Percentiles rank a stretch among this genome's conserved stretches.
Evolutionary conservation across 805 yeast genomes (phyloP).

Genomic region (Yueomyces sp.): DNA sequence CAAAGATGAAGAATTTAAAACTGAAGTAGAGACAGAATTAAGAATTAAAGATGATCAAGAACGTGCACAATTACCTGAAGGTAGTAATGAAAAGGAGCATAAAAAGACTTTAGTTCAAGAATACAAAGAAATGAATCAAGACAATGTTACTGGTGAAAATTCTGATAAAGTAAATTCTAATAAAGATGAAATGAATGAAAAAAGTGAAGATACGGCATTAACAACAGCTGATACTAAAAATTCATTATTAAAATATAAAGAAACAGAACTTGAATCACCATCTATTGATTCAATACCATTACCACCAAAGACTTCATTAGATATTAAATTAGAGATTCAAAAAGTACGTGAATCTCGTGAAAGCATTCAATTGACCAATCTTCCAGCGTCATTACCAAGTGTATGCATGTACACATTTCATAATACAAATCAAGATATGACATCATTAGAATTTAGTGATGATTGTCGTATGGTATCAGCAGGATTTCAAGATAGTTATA

Average conservation of each 20-base stretch:
- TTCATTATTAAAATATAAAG: background rate
- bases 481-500: slow-evolving; percentile 85
- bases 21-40: slow-evolving; percentile 75
- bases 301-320: slow-evolving; percentile 70
- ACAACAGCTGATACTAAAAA: background rate
- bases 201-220: slow-evolving; percentile 3
- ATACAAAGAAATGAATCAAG: slow-evolving; percentile 44
- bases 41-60: slow-evolving; percentile 64
- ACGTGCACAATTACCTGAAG: slow-evolving; percentile 22
- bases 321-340: slow-evolving; percentile 65
- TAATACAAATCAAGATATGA: slow-evolving; percentile 79
- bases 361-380: slow-evolving; percentile 50
- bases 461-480: slow-evolving; percentile 84
- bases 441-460: slow-evolving; percentile 75
- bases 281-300: slow-evolving; percentile 64
- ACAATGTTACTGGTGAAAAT: slow-evolving; percentile 8
- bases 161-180: slow-evolving; percentile 1
- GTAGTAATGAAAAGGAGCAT: background rate
- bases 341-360: slow-evolving; percentile 74
- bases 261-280: slow-evolving; percentile 44
- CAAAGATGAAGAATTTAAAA: slow-evolving; percentile 67
- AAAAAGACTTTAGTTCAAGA: slow-evolving; percentile 46
- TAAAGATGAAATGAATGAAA: background rate
- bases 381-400: slow-evolving; percentile 77
- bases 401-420: slow-evolving; percentile 98